Percentiles rank a stretch among this genome's conserved stretches.
These are phyloP conservation scores for Jacaranda mimosifolia DNA, from an alignment of 257 asterid species.

Conservation along the genomic window DNA sequence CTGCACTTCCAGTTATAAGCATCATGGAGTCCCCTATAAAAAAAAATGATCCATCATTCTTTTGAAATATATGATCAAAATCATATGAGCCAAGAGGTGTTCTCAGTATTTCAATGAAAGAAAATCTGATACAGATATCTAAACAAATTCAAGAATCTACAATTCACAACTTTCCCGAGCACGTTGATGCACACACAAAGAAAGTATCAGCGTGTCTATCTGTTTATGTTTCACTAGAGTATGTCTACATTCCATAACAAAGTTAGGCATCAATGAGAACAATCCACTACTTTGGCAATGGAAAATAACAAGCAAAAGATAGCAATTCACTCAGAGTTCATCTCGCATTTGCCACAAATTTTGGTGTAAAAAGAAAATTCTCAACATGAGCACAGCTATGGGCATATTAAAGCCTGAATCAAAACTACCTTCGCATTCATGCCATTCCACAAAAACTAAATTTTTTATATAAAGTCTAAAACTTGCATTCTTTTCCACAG, in stretches of 20 bases:
- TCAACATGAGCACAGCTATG: neutral
- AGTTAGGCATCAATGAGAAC: neutral
- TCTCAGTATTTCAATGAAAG: neutral
- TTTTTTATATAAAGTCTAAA: neutral
- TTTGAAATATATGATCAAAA: neutral
- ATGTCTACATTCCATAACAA: neutral
- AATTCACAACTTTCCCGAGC: neutral
- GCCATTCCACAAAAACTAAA: neutral
- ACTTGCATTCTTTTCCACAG: neutral
- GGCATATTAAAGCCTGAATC: neutral
- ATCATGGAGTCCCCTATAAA: conserved; percentile 76
- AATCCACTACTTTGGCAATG: neutral
- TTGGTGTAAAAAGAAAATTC: neutral
- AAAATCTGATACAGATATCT: neutral
- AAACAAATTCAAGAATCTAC: neutral
- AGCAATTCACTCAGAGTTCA: neutral
- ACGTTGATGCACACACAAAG: neutral
- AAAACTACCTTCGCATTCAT: neutral
- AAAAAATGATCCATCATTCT: conserved; percentile 1
- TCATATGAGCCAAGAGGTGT: neutral
- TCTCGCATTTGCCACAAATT: neutral
- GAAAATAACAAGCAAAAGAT: neutral
- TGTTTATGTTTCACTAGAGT: neutral
- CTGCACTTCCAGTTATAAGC: conserved; percentile 94
- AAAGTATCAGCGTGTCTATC: neutral